Percentiles rank a stretch among this genome's conserved stretches.
Conservation (phyloP, 306 rosid genomes). For the Oemleria cerasiformis region DNA sequence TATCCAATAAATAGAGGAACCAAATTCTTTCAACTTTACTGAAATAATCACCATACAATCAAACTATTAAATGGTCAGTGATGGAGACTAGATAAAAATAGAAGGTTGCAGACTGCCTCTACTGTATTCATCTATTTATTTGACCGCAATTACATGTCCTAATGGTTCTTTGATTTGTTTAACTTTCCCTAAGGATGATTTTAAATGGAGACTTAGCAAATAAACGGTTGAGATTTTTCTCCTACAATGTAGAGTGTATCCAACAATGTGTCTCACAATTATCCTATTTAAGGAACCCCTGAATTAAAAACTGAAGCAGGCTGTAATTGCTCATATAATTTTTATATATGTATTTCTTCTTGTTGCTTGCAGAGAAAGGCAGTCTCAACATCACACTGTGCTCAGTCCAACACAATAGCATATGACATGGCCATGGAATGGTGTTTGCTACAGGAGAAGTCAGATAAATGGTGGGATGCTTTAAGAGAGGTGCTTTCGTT, state of each 20-base stretch:
- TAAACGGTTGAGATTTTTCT: background rate
- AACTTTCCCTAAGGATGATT: background rate
- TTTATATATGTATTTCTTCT: background rate
- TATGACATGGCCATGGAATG: slow-evolving; percentile 45
- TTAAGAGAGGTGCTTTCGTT: slow-evolving; percentile 37
- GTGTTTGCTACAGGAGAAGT: slow-evolving; percentile 29
- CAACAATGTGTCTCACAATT: background rate
- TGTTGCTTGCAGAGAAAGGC: slow-evolving; percentile 44
- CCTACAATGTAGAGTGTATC: background rate
- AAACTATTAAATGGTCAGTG: background rate
- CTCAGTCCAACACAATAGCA: slow-evolving; percentile 58
- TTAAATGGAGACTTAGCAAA: background rate
- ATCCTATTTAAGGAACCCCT: no score
- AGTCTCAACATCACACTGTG: slow-evolving; percentile 60
- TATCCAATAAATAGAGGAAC: background rate
- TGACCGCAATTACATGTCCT: background rate
- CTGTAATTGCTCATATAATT: background rate
- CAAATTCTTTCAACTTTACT: background rate
- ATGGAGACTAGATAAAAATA: background rate
- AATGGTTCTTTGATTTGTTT: background rate
- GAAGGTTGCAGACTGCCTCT: background rate
- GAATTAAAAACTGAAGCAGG: no score
- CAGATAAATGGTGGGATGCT: slow-evolving; percentile 38
- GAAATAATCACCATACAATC: background rate
- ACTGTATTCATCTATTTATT: background rate